Evolutionary conservation across 1,284 basidiomycete genomes (phyloP), one percentile per base, ranked within the genome.

Genomic region (Heterobasidion parviporum): DNA sequence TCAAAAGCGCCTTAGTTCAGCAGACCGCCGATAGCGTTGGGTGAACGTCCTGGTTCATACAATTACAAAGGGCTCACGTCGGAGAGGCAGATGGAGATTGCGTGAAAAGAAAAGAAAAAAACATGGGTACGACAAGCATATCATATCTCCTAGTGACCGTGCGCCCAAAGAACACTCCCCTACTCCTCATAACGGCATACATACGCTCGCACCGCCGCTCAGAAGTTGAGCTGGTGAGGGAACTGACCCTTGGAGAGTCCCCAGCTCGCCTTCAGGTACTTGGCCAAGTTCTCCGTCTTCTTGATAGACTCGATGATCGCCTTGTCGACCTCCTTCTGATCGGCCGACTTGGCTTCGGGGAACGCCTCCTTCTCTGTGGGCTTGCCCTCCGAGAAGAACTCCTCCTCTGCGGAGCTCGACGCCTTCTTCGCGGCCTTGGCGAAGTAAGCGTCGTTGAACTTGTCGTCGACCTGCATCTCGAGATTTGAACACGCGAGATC

Each of bases 361-460:
- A 95, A 87, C 41, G 89, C 75, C 71, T 92, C 90, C 83, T 97
- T 99, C 70, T 82, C 81, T 78, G 94, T 94, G 62, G 90, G 89
- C 80, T 94, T 91, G 68, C 91, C 94, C 67, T 92, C 92, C 67
- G 87, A 85, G 74, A 98, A 99, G 80, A 97, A 96, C 72, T 97
- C 94, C 68, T 89, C 89, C 79, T 98, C 94, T 66, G 94, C 94
- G 60, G 91, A 89, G 60, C 75, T 69, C 61, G 85, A 75, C 59
- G 79, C 79, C 73, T 90, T 89, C 65, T 77, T 72, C 64, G 82
- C 74, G 64, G 85, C 72, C 79, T 97, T 98, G 72, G 87, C 77
- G 73, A 99, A 99, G 82, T 98, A 98, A 51, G 91, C 76, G 73
- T 99, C 97, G 77, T 90, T 89, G 78, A 98, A 79, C 77, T 96